Percentiles rank a stretch among this genome's conserved stretches.
Evolutionary conservation across 768 basidiomycete genomes (phyloP).

Genomic region (Tulasnella sp.): DNA sequence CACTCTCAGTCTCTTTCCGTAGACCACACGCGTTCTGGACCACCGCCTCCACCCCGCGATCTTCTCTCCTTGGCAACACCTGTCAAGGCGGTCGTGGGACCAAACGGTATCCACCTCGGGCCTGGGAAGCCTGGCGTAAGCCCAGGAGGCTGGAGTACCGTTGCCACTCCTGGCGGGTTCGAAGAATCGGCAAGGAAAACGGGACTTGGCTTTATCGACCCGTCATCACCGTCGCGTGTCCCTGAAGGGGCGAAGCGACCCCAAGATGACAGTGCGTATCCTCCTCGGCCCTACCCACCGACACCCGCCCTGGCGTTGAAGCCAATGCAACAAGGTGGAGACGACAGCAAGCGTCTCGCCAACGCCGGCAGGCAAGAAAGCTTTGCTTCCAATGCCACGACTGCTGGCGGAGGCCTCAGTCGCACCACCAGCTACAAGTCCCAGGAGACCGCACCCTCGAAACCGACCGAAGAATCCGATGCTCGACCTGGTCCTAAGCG

Average conservation of each 20-base stretch:
- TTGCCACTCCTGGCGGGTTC: conserved; percentile 65
- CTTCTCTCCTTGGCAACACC: neutral
- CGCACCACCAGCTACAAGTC: neutral
- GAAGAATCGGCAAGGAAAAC: conserved; percentile 16
- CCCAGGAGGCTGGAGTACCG: conserved; percentile 69
- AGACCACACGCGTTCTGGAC: neutral
- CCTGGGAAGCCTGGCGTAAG: conserved; percentile 34
- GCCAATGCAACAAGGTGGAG: neutral
- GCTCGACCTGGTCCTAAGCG: conserved; percentile 38
- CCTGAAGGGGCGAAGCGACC: conserved; percentile 27
- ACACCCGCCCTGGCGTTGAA: neutral
- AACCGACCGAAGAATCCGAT: neutral
- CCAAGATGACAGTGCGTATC: conserved; percentile 17
- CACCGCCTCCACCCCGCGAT: conserved; percentile 6
- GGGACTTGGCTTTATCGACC: conserved; percentile 31
- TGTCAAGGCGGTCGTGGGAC: neutral
- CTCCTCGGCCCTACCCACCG: neutral
- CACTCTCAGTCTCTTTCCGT: conserved; percentile 8
- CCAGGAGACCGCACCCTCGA: neutral
- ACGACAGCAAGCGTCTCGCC: neutral
- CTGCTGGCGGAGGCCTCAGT: neutral
- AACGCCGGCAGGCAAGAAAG: neutral
- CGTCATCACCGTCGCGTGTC: conserved; percentile 27
- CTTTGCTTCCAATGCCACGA: conserved; percentile 16
- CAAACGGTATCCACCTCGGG: neutral